Conservation (phyloP, 768 basidiomycete genomes). For the Leccinum obscurum region DNA sequence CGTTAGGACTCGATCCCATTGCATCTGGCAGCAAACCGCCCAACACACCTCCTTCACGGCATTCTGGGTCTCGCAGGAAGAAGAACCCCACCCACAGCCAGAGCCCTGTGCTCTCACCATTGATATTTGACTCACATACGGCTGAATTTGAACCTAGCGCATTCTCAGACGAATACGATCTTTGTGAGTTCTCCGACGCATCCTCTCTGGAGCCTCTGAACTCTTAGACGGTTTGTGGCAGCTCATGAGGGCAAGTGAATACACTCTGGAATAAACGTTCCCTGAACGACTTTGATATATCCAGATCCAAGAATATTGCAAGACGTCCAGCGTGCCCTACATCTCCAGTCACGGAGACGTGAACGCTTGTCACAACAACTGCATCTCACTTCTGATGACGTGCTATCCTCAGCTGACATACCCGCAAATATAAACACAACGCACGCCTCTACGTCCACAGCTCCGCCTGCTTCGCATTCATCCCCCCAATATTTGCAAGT, state of each 20-base stretch:
- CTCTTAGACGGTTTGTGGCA: slow-evolving; percentile 26
- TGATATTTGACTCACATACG: slow-evolving; percentile 29
- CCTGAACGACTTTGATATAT: slow-evolving; percentile 14
- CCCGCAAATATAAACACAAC: slow-evolving; percentile 29
- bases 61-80: slow-evolving; percentile 22
- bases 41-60: slow-evolving; percentile 18
- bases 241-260: slow-evolving; percentile 69
- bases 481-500: slow-evolving; percentile 25
- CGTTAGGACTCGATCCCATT: slow-evolving; percentile 21
- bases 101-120: slow-evolving; percentile 14
- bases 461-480: slow-evolving; percentile 14
- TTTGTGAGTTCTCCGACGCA: slow-evolving; percentile 50
- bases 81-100: slow-evolving; percentile 20
- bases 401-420: slow-evolving; percentile 27
- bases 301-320: slow-evolving; percentile 78
- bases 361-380: slow-evolving; percentile 46
- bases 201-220: slow-evolving; percentile 12
- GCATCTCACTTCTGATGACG: slow-evolving; percentile 20
- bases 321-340: slow-evolving; percentile 76
- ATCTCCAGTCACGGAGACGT: slow-evolving; percentile 72
- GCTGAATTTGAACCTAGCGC: slow-evolving; percentile 40
- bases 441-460: slow-evolving; percentile 33
- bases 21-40: slow-evolving; percentile 11
- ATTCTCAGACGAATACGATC: slow-evolving; percentile 78
- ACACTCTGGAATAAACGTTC: slow-evolving; percentile 4